phyloP scores from a whole-genome alignment of 1,284 basidiomycete species.

The Abortiporus biennis region DNA sequence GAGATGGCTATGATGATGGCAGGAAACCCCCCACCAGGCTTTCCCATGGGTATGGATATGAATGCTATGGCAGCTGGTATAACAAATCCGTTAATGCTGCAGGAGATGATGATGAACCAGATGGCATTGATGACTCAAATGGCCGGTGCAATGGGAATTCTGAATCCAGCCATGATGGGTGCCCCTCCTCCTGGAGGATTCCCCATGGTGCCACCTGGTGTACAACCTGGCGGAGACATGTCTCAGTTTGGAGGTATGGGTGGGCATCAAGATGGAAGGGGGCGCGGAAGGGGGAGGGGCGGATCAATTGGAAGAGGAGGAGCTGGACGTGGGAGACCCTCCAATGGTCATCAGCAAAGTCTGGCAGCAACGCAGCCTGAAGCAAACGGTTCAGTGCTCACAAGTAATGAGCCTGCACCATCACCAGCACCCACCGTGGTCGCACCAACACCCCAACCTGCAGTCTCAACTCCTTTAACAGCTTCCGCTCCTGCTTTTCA shows the following conservation, averaged over 20 bases:
- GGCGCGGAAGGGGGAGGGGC: constrained; percentile 33
- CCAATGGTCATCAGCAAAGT: constrained; percentile 6
- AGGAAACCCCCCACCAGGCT: constrained; percentile 37
- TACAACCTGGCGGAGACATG: constrained; percentile 51
- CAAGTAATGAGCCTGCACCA: constrained; percentile 4
- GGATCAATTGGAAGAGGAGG: constrained; percentile 26
- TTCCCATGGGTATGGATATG: constrained; percentile 56
- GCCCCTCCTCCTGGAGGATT: constrained; percentile 46
- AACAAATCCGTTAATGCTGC: constrained; percentile 64
- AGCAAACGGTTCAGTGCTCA: constrained; percentile 10
- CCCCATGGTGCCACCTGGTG: constrained; percentile 29
- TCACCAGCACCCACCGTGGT: constrained; percentile 12
- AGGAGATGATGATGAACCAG: constrained; percentile 83
- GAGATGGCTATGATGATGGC: constrained; percentile 53
- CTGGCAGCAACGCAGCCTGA: too few species aligned
- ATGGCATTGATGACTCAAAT: constrained; percentile 84
- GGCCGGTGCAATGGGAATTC: constrained; percentile 68
- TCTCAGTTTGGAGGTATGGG: constrained; percentile 40
- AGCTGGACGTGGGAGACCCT: constrained; percentile 27
- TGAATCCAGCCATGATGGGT: constrained; percentile 37
- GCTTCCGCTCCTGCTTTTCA: constrained; percentile 24
- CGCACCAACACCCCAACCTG: constrained; percentile 22
- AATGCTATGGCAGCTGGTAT: constrained; percentile 39
- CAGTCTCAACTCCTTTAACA: constrained; percentile 29
- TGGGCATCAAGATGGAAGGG: constrained; percentile 26